Conservation (phyloP, 1,139 yeast genomes). For the Keqinozyma sinolaborantium region DNA sequence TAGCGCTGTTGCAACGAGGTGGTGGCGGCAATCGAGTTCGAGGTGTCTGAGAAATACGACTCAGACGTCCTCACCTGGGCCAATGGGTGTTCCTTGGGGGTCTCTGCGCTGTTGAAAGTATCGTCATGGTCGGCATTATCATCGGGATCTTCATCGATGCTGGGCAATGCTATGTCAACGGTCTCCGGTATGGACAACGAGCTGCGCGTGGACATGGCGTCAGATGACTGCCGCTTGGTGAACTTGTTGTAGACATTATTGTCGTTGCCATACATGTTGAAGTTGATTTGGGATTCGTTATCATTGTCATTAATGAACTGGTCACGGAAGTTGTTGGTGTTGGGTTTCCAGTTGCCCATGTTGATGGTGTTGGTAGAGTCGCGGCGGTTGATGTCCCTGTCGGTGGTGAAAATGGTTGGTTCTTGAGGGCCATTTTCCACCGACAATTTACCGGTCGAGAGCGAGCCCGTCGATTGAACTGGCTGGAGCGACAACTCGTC, state of each 20-base stretch:
- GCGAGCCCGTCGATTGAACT: conserved; percentile 32
- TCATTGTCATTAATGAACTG: conserved; percentile 48
- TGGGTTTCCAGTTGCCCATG: conserved; percentile 54
- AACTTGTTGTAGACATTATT: conserved; percentile 28
- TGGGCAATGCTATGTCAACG: conserved; percentile 37
- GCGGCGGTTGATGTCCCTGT: conserved; percentile 19
- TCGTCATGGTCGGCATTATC: conserved; percentile 16
- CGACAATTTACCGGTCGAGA: conserved; percentile 36
- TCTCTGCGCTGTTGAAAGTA: conserved; percentile 11
- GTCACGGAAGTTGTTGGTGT: conserved; percentile 47
- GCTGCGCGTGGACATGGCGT: conserved; percentile 24
- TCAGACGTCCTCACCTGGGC: not conserved
- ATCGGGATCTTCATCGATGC: conserved; percentile 32
- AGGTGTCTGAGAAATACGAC: not conserved
- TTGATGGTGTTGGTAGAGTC: conserved; percentile 37
- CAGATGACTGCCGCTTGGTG: conserved; percentile 27
- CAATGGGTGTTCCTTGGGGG: not conserved
- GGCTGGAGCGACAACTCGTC: conserved; percentile 23
- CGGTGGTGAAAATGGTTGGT: conserved; percentile 5
- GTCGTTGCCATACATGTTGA: conserved; percentile 23
- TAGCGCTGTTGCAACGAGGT: conserved; percentile 16
- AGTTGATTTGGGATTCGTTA: conserved; percentile 36
- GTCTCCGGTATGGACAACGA: conserved; percentile 41
- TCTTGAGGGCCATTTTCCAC: conserved; percentile 12
- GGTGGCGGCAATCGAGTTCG: conserved; percentile 1